Base-by-base conservation (phyloP, 1,284 basidiomycete genomes). In the Ceratobasidium sp. region DNA sequence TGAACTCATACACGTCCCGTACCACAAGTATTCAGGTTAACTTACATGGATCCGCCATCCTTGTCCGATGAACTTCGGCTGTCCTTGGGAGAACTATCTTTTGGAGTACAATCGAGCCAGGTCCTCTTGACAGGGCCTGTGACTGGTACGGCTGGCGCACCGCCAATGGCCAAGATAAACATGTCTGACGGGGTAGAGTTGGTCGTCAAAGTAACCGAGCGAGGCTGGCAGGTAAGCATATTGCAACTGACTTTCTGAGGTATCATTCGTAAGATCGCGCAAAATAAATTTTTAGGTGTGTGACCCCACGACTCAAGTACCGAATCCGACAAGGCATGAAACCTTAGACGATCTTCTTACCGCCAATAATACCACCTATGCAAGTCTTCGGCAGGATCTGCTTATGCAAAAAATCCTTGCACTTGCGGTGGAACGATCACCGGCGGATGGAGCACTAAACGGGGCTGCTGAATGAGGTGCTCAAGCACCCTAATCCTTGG, bases 331-430 rank as follows among this genome's bases (percentile, higher is more conserved):
- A 42, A 63, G 75, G 18, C 55, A 67, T 39, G 75, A 77, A 60
- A 77, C 75, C 28, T 40, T 77, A n/a, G 75, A 77, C 33, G 64
- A 77, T 46, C 64, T 77, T n/a, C 63, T 77, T n/a, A 60, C 49
- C 15, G 64, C 33, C 0, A 58, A 53, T 28, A 77, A 60, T 46
- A 4, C 53, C 12, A 42, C 51, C n/a, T 77, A 77, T 26, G 63
- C 75, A 15, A 68, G 10, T 15, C 26, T 67, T 28, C 53, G 75
- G 40, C 63, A 77, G 23, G 46, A 60, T 42, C 3, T 53, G 1
- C 53, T 77, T 23, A 77, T 77, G 64, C 63, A 77, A 40, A 77
- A 77, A 33, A 20, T 77, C 42, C 64, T 77, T 23, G 75, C 75
- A n/a, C 53, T 77, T 58, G 75, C 55, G 15, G 63, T 53, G 9